These are phyloP conservation scores for Albizia julibrissin DNA, from an alignment of 306 rosid species.

Conservation along the genomic window DNA sequence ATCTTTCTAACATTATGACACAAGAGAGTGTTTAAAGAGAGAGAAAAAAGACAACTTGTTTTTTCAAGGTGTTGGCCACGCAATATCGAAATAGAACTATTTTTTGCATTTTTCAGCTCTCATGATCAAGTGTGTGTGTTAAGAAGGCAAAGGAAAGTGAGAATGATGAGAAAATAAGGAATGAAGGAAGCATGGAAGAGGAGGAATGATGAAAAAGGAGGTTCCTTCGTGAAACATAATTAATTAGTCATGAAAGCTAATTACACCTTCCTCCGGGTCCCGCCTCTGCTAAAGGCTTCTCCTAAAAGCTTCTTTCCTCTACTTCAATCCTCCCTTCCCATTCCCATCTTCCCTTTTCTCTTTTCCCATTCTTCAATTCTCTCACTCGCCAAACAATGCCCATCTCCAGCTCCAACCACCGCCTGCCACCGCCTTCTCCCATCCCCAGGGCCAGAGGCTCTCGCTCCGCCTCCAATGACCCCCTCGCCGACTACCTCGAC, in stretches of 20 bases:
- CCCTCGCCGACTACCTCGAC: conserved; percentile 45
- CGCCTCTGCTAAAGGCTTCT: background rate
- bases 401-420: background rate
- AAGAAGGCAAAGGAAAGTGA: background rate
- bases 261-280: background rate
- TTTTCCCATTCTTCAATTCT: background rate
- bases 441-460: conserved; percentile 58
- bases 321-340: background rate
- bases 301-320: background rate
- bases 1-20: no score
- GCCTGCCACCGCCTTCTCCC: conserved; percentile 53
- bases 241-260: background rate
- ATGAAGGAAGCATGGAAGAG: background rate
- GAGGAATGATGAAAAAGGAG: background rate
- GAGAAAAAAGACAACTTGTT: no score
- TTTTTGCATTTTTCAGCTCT: background rate
- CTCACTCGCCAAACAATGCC: background rate
- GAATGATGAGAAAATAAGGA: background rate
- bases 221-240: background rate
- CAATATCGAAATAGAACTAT: no score
- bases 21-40: no score
- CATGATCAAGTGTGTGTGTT: background rate
- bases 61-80: background rate
- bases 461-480: conserved; percentile 51
- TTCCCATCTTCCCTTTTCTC: background rate